phyloP scores from a whole-genome alignment of 2,329 filamentous ascomycete genomes.

The Bipolaris cookei region DNA sequence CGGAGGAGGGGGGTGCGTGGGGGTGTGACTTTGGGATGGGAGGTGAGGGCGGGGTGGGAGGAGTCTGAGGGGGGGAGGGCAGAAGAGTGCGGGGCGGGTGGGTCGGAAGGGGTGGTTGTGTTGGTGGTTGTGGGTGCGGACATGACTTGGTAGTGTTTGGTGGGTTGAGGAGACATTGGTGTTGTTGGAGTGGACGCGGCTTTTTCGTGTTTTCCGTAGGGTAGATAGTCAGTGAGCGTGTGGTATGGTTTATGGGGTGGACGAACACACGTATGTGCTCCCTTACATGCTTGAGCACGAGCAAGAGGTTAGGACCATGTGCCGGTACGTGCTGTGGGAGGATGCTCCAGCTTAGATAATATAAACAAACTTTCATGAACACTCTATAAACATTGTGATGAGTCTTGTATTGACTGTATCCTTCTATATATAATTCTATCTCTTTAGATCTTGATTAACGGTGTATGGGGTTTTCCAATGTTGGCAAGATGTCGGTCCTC shows the following conservation, averaged over 20 bases:
- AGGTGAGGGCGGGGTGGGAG: neutral
- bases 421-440: neutral
- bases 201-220: too few species aligned
- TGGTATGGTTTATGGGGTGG: too few species aligned
- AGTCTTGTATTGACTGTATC: neutral
- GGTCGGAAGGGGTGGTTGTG: conserved; percentile 25
- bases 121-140: conserved; percentile 28
- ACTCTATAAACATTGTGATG: neutral
- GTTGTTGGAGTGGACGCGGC: neutral
- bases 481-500: neutral
- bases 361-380: neutral
- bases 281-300: too few species aligned
- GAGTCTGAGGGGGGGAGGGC: conserved; percentile 31
- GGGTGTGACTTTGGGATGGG: conserved; percentile 30
- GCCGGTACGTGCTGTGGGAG: neutral
- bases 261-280: too few species aligned
- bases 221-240: neutral
- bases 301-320: neutral
- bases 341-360: neutral
- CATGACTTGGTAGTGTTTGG: conserved; percentile 49
- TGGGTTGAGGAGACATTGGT: conserved; percentile 27
- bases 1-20: conserved; percentile 54
- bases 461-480: neutral
- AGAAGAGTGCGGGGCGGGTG: conserved; percentile 39
- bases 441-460: neutral